A percentile compares a stretch with the other conserved stretches of the same genome.
Evolutionary conservation across 805 yeast species (phyloP).

Genomic region (Sugiyamaella floridensis): DNA sequence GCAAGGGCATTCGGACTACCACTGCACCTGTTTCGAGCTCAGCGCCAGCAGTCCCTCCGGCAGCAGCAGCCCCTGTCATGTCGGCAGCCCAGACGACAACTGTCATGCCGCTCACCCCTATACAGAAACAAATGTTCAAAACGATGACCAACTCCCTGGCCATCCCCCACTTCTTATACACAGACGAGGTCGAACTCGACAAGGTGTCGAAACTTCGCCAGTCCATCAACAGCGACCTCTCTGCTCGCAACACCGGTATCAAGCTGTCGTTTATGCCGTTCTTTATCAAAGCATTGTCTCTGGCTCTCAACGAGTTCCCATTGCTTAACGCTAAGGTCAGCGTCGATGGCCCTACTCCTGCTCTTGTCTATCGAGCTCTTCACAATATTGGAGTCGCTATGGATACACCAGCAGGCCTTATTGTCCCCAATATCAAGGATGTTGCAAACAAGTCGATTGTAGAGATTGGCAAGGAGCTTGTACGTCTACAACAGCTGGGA

Average conservation of each 20-base stretch:
- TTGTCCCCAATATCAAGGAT: conserved; percentile 30
- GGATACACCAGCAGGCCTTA: conserved; percentile 30
- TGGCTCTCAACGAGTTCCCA: conserved; percentile 26
- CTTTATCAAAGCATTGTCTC: conserved; percentile 30
- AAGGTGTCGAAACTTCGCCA: conserved; percentile 21
- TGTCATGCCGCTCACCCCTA: conserved; percentile 23
- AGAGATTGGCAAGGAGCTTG: conserved; percentile 27
- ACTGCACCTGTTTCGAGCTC: conserved; percentile 1
- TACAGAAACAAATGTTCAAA: conserved; percentile 30
- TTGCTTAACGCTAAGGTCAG: conserved; percentile 24
- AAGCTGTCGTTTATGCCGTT: conserved; percentile 31
- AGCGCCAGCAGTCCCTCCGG: neutral
- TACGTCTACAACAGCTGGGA: conserved; percentile 25
- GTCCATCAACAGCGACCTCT: conserved; percentile 19
- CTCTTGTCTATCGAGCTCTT: conserved; percentile 19
- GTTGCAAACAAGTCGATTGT: conserved; percentile 23
- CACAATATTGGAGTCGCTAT: conserved; percentile 32
- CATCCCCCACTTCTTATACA: conserved; percentile 31
- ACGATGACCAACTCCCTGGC: conserved; percentile 28
- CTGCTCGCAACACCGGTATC: conserved; percentile 2
- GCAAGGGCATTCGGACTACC: neutral
- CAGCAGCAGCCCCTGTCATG: conserved; percentile 1
- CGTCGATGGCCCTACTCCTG: conserved; percentile 18
- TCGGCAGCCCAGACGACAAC: conserved; percentile 4
- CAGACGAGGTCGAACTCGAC: conserved; percentile 29